Conservation (phyloP, 2,329 filamentous ascomycete genomes). For the Cladobotryum mycophilum region DNA sequence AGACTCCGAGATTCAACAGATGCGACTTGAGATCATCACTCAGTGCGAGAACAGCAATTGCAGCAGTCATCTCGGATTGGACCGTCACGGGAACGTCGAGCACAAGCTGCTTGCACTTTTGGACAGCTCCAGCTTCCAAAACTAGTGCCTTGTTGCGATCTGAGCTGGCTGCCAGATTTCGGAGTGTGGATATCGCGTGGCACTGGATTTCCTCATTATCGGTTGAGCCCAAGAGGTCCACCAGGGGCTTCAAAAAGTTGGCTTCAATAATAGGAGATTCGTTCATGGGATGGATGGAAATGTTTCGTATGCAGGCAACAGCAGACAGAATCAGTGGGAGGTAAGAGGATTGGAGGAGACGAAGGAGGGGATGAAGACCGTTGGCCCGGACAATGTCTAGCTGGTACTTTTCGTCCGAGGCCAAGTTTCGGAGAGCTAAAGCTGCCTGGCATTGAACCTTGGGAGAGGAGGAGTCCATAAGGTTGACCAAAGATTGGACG, state of each 20-base stretch:
- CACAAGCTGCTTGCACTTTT: slow-evolving; percentile 97
- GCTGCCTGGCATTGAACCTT: slow-evolving; percentile 98
- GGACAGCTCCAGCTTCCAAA: slow-evolving; percentile 88
- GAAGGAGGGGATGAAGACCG: slow-evolving; percentile 77
- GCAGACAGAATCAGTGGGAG: slow-evolving; percentile 92
- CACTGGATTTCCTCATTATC: slow-evolving; percentile 99
- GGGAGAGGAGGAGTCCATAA: slow-evolving; percentile 95
- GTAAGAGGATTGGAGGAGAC: slow-evolving; percentile 90
- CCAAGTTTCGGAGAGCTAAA: slow-evolving; percentile 85
- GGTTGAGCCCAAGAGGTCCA: slow-evolving; percentile 88
- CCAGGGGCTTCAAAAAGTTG: slow-evolving; percentile 87
- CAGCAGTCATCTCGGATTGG: slow-evolving; percentile 99
- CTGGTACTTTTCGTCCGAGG: slow-evolving; percentile 98
- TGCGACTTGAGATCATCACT: slow-evolving; percentile 94
- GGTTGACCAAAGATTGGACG: slow-evolving; percentile 85
- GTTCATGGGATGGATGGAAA: slow-evolving; percentile 95
- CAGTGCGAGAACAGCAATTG: slow-evolving; percentile 89
- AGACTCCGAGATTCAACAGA: slow-evolving; percentile 84
- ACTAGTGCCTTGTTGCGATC: slow-evolving; percentile 98
- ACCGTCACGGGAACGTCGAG: slow-evolving; percentile 89
- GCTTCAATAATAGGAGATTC: slow-evolving; percentile 98
- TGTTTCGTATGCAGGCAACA: slow-evolving; percentile 97
- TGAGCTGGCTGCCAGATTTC: slow-evolving; percentile 92
- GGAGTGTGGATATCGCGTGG: slow-evolving; percentile 92
- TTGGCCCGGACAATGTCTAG: slow-evolving; percentile 90